Percentiles rank a stretch among this genome's conserved stretches.
phyloP scores from a whole-genome alignment of 2,329 filamentous ascomycete species.

The Bipolaris gigantea region DNA sequence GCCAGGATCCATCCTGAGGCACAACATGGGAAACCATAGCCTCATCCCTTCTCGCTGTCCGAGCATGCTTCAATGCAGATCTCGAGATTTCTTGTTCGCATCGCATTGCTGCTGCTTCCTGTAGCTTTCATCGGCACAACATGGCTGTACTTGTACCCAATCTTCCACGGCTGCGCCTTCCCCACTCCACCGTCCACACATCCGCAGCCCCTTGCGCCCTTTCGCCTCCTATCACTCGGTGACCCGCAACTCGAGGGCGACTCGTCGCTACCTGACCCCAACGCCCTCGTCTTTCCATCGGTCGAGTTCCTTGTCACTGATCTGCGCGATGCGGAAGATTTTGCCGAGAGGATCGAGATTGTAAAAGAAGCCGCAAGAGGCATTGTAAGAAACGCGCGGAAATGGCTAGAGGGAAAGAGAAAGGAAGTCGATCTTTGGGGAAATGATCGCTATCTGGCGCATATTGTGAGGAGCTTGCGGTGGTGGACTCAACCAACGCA shows the following conservation, averaged over 20 bases:
- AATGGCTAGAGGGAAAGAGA: conserved; percentile 65
- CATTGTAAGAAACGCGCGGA: conserved; percentile 63
- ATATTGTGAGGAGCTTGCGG: conserved; percentile 80
- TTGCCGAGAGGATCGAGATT: conserved; percentile 15
- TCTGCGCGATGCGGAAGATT: conserved; percentile 22
- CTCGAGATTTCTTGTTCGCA: conserved; percentile 50
- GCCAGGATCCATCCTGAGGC: conserved; percentile 9
- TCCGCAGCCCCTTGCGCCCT: conserved; percentile 61
- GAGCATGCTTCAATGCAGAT: conserved; percentile 54
- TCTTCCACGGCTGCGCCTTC: conserved; percentile 78
- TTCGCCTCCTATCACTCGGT: conserved; percentile 82
- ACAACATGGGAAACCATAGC: conserved; percentile 11
- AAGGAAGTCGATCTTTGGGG: conserved; percentile 88
- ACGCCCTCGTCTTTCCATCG: conserved; percentile 45
- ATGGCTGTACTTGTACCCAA: conserved; percentile 86
- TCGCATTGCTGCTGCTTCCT: conserved; percentile 60
- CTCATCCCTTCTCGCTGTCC: conserved; percentile 4
- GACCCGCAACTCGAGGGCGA: conserved; percentile 95
- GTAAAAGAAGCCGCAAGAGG: conserved; percentile 20
- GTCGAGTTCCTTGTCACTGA: conserved; percentile 40
- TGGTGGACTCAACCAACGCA: conserved; percentile 90
- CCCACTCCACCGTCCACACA: conserved; percentile 49
- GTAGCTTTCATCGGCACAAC: conserved; percentile 69
- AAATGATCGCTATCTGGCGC: conserved; percentile 92
- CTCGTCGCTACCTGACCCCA: conserved; percentile 67